These are phyloP conservation scores for Thermoascus crustaceus DNA, from an alignment of 2,329 filamentous ascomycete genomes.

Conservation along the genomic window DNA sequence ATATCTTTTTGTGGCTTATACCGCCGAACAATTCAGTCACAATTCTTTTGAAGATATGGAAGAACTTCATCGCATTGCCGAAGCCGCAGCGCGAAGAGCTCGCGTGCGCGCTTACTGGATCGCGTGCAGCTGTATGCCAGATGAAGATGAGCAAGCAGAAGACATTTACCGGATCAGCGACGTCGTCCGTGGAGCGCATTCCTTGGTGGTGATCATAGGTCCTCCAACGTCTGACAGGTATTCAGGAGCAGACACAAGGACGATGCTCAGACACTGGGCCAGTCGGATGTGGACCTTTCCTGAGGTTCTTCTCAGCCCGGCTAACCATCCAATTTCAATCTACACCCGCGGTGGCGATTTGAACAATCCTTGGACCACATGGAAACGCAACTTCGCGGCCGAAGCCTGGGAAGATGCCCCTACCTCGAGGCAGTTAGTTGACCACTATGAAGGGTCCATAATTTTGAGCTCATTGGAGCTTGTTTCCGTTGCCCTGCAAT, in stretches of 20 bases:
- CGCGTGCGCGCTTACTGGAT: conserved; percentile 37
- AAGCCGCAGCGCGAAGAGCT: conserved; percentile 30
- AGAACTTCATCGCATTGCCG: conserved; percentile 28
- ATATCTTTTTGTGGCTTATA: conserved; percentile 38
- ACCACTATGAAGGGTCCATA: conserved; percentile 39
- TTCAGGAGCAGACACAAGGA: conserved; percentile 11
- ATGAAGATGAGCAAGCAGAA: conserved; percentile 22
- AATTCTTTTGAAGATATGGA: conserved; percentile 17
- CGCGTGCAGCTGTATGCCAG: conserved; percentile 36
- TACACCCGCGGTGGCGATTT: conserved; percentile 24
- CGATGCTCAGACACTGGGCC: conserved; percentile 37
- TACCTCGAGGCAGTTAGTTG: conserved; percentile 34
- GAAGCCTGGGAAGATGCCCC: conserved; percentile 35
- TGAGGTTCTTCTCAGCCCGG: conserved; percentile 31
- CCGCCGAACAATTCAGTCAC: conserved; percentile 31
- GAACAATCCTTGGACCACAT: conserved; percentile 16
- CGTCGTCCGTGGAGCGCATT: conserved; percentile 36
- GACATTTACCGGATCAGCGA: conserved; percentile 40
- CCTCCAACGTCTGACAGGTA: conserved; percentile 15
- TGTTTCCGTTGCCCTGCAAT: conserved; percentile 33
- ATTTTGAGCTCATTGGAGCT: conserved; percentile 36
- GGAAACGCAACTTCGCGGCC: conserved; percentile 35
- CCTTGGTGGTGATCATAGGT: conserved; percentile 36
- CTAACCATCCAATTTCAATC: conserved; percentile 22
- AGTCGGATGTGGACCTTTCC: conserved; percentile 41